Conservation (phyloP, 2,329 filamentous ascomycete genomes). For the Botryosphaeria agaves region DNA sequence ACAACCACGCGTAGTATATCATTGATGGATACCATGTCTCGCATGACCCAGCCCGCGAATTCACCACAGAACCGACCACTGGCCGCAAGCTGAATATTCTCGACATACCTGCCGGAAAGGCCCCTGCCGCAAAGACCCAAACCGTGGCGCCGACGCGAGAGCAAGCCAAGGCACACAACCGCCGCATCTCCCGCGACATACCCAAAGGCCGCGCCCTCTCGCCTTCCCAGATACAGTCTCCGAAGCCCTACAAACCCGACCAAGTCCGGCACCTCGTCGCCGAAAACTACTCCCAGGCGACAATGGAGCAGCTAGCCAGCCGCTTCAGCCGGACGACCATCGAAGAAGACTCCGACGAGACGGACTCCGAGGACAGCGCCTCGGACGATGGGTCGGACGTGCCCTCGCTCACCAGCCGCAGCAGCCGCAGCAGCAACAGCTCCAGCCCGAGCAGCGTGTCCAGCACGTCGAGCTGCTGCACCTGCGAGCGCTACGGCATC, state of each 20-base stretch:
- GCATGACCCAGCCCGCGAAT: conserved; percentile 81
- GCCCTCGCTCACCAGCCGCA: conserved; percentile 53
- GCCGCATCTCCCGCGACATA: conserved; percentile 46
- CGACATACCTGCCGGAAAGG: conserved; percentile 53
- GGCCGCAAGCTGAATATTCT: conserved; percentile 96
- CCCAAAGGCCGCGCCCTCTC: conserved; percentile 80
- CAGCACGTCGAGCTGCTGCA: conserved; percentile 45
- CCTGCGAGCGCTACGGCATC: conserved; percentile 92
- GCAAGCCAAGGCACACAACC: conserved; percentile 29
- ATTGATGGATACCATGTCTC: conserved; percentile 97
- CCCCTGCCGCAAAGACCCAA: conserved; percentile 25
- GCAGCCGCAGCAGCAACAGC: conserved; percentile 57
- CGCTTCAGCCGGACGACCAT: conserved; percentile 34
- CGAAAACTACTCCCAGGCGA: conserved; percentile 58
- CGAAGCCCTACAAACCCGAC: conserved; percentile 76
- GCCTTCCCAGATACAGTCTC: conserved; percentile 75
- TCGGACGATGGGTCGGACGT: conserved; percentile 40
- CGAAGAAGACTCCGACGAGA: conserved; percentile 39
- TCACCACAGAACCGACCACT: conserved; percentile 87
- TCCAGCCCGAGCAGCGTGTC: conserved; percentile 34
- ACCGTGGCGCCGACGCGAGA: conserved; percentile 25
- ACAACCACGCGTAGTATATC: conserved; percentile 48
- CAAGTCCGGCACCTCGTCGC: conserved; percentile 77
- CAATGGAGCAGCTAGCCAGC: conserved; percentile 61
- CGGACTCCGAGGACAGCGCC: conserved; percentile 12